Conservation (phyloP, 2,329 filamentous ascomycete species). For the Dactylellina drechsleri region DNA sequence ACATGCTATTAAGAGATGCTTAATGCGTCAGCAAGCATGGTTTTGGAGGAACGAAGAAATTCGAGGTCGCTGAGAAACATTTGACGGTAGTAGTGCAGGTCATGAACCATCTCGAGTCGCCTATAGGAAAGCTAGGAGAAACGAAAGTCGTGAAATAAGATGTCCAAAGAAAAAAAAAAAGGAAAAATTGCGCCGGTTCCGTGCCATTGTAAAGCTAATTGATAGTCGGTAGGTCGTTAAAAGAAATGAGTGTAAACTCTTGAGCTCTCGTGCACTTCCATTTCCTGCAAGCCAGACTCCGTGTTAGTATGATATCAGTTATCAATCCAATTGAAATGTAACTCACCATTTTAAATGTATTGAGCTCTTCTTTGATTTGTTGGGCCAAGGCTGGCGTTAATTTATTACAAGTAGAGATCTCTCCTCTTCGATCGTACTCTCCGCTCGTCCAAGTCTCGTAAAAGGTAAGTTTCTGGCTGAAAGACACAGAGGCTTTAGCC, state of each 20-base stretch:
- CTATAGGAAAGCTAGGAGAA: constrained; percentile 21
- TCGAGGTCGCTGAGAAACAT: constrained; percentile 47
- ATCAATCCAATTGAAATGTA: background rate
- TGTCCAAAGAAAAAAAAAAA: constrained; percentile 38
- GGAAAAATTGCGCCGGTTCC: constrained; percentile 55
- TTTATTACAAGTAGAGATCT: constrained; percentile 97
- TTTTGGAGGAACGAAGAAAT: constrained; percentile 16
- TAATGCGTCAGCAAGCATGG: constrained; percentile 19
- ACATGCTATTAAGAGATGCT: constrained; percentile 42
- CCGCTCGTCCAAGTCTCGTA: constrained; percentile 95
- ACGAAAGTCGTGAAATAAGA: constrained; percentile 52
- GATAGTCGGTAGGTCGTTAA: constrained; percentile 68
- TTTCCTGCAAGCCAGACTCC: constrained; percentile 73
- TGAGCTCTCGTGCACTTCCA: constrained; percentile 98
- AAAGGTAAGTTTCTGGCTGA: constrained; percentile 93
- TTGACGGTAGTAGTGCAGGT: constrained; percentile 42
- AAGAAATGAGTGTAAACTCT: constrained; percentile 99
- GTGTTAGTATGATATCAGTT: constrained; percentile 13
- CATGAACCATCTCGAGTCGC: constrained; percentile 52
- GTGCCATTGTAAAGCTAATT: constrained; percentile 55
- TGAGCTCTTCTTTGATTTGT: constrained; percentile 99
- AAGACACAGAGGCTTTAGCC: constrained; percentile 62
- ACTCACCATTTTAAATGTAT: constrained; percentile 98
- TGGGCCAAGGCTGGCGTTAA: constrained; percentile 96
- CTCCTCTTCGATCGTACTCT: constrained; percentile 94